Base-by-base conservation (phyloP, 306 rosid species). In the Crotalaria pallida region DNA sequence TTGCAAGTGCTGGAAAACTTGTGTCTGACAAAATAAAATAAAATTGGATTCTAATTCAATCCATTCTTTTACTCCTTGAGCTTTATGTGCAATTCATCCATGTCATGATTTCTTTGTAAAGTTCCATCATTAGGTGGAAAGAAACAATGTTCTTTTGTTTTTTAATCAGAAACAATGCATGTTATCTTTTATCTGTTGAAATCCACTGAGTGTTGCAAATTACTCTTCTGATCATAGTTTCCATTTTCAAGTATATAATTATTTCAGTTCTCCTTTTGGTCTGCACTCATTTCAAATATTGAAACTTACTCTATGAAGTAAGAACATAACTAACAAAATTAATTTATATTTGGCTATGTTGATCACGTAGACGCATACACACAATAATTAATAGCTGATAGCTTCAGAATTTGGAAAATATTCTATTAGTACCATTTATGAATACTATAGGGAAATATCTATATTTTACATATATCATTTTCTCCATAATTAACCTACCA, bases 41-140 rank as follows among this genome's bases (percentile, higher is more conserved):
- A 60, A 76, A 77, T 21, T 67, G 41, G 70, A 53, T 41, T 58
- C 56, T 49, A 41, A 53, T 23, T 65, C 56, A 40, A 49, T 71
- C 75, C 57, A 49, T 65, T 82, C 67, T 79, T 68, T 75, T 68
- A 33, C 79, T 66, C 4, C 13, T 70, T 29, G 59, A 74, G 78
- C 75, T 78, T 60, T 75, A 58, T 69, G 66, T 60, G 62, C 52
- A 31, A 69, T 77, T 77, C 77, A 59, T 66, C 49, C 64, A 67
- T 70, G 66, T 56, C 75, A 71, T 84, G 63, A 77, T 77, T 76
- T 61, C 77, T 58, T 75, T 67, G 69, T 72, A 81, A 84, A 68
- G 88, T 79, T 82, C 23, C 69, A 79, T 76, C 82, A 81, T 69
- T 68, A 73, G 73, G 73, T 76, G 82, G 78, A 79, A 69, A 81